phyloP scores from a whole-genome alignment of 495 filamentous ascomycete species.

The Gamarada debralockiae region DNA sequence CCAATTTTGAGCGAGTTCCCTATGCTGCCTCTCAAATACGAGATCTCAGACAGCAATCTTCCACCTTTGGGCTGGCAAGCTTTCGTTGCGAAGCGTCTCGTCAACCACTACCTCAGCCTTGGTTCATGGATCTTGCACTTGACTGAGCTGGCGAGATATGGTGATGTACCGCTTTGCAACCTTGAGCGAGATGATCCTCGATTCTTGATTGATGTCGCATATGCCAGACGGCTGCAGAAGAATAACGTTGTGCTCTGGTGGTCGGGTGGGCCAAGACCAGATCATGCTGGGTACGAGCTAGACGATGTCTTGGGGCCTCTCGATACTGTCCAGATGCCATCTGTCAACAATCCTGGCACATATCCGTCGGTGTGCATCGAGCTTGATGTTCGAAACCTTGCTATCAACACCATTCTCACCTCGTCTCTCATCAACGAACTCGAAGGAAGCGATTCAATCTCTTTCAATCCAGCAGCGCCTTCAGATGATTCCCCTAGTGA shows the following conservation, averaged over 20 bases:
- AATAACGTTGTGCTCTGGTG: conserved; percentile 99
- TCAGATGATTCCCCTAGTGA: conserved; percentile 51
- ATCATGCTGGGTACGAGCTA: conserved; percentile 94
- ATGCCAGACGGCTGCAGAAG: conserved; percentile 83
- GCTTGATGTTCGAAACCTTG: conserved; percentile 86
- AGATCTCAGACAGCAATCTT: conserved; percentile 78
- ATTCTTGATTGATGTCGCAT: conserved; percentile 93
- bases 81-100: conserved; percentile 79
- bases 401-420: conserved; percentile 96
- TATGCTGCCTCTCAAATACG: conserved; percentile 71
- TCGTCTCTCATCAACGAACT: conserved; percentile 97
- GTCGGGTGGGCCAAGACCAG: conserved; percentile 79
- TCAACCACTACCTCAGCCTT: conserved; percentile 85
- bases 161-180: conserved; percentile 92
- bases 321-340: conserved; percentile 91
- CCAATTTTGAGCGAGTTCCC: conserved; percentile 84
- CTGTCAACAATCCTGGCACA: conserved; percentile 84
- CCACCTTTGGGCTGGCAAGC: conserved; percentile 93
- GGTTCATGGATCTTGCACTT: conserved; percentile 90
- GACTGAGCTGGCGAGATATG: conserved; percentile 81
- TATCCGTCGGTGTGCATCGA: conserved; percentile 98
- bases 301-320: conserved; percentile 82
- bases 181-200: conserved; percentile 89
- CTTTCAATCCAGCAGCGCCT: conserved; percentile 73
- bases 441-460: conserved; percentile 78